phyloP scores from a whole-genome alignment of 352 stramenopile species.

The Phytophthora litchii region DNA sequence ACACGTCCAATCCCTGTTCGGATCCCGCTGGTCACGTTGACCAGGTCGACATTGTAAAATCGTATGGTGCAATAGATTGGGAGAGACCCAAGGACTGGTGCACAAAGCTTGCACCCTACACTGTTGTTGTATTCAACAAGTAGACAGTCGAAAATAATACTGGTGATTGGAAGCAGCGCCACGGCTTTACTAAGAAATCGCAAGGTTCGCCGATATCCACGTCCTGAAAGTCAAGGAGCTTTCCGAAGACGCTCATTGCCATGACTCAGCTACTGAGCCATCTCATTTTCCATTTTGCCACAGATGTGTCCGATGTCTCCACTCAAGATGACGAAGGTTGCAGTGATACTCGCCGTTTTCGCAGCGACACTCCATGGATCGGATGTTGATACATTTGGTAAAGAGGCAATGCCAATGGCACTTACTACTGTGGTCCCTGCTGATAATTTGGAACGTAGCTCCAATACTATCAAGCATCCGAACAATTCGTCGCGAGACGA shows the following conservation, averaged over 20 bases:
- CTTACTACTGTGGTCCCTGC: not conserved
- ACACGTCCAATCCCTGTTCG: slow-evolving; percentile 12
- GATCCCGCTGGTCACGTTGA: slow-evolving; percentile 7
- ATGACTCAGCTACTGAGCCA: not conserved
- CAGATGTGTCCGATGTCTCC: not conserved
- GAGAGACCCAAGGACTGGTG: slow-evolving; percentile 9
- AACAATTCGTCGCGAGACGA: slow-evolving; percentile 2
- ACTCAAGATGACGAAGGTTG: slow-evolving; percentile 6
- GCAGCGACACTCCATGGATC: not conserved
- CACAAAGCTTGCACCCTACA: slow-evolving; percentile 9
- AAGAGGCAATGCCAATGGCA: slow-evolving; percentile 1
- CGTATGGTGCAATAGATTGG: not conserved
- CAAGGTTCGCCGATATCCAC: slow-evolving; percentile 1
- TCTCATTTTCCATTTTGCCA: slow-evolving; percentile 18
- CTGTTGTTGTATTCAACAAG: not conserved
- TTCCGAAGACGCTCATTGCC: not conserved
- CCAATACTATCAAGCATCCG: not conserved
- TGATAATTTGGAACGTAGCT: not conserved
- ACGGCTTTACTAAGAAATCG: slow-evolving; percentile 8
- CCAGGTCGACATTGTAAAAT: not conserved
- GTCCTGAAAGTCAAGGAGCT: not conserved
- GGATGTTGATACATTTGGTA: slow-evolving; percentile 5
- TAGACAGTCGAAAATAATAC: slow-evolving; percentile 27
- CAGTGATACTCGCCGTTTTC: slow-evolving; percentile 6
- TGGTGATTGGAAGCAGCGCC: slow-evolving; percentile 34